phyloP scores from a whole-genome alignment of 805 yeast species.

The Candida sonorensis region DNA sequence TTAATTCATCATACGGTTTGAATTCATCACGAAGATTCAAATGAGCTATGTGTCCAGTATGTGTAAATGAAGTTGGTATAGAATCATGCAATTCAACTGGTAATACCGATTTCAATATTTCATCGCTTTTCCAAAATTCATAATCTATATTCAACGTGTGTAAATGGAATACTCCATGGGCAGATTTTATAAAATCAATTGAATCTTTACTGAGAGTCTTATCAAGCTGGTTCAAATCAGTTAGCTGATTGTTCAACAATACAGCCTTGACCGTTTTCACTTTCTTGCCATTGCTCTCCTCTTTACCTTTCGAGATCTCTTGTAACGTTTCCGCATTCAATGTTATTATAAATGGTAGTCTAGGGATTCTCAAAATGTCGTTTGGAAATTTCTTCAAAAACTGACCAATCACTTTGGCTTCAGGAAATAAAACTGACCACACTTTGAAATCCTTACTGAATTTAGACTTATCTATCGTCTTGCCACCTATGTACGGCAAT shows the following conservation, averaged over 20 bases:
- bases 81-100: conserved; percentile 68
- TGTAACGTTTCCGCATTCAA: not conserved
- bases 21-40: conserved; percentile 78
- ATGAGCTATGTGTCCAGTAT: conserved; percentile 95
- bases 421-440: conserved; percentile 62
- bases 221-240: conserved; percentile 30
- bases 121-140: conserved; percentile 85
- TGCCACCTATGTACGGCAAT: conserved; percentile 63
- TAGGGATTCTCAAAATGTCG: conserved; percentile 65
- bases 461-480: conserved; percentile 53
- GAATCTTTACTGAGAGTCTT: conserved; percentile 36
- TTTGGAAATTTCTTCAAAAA: conserved; percentile 52
- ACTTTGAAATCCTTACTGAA: conserved; percentile 54
- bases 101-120: conserved; percentile 66
- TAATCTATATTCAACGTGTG: conserved; percentile 58
- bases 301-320: not conserved
- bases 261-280: conserved; percentile 39
- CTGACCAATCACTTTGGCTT: conserved; percentile 53
- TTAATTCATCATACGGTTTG: conserved; percentile 70
- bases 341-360: conserved; percentile 63
- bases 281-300: not conserved
- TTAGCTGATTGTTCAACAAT: conserved; percentile 48
- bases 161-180: conserved; percentile 40
- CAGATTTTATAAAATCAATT: conserved; percentile 37
- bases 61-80: conserved; percentile 84